These are phyloP conservation scores for Leishmania tarentolae DNA, from an alignment of 208 protist species.

Conservation along the genomic window DNA sequence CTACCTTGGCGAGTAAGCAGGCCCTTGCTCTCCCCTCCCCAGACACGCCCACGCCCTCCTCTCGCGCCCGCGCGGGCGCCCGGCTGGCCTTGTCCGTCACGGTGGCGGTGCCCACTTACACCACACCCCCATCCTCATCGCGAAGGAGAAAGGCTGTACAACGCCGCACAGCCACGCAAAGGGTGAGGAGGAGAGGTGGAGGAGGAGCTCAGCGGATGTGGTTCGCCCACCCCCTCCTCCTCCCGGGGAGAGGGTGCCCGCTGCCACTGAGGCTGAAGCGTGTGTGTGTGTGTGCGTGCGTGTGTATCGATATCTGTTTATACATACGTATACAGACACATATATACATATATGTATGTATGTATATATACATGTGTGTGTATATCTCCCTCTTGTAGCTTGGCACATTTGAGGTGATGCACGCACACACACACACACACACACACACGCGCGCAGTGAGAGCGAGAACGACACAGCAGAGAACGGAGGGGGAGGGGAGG, in stretches of 20 bases:
- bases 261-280: background rate
- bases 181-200: too few species aligned
- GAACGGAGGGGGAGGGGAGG: background rate
- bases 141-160: too few species aligned
- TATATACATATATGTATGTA: background rate
- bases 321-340: background rate
- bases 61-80: too few species aligned
- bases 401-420: background rate
- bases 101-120: too few species aligned
- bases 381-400: background rate
- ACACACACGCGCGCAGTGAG: too few species aligned
- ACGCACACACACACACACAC: background rate
- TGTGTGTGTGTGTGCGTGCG: constrained; percentile 33
- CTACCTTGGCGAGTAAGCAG: constrained; percentile 58
- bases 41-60: too few species aligned
- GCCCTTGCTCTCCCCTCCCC: background rate
- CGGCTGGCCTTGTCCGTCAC: too few species aligned
- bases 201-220: too few species aligned
- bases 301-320: background rate
- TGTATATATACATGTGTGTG: background rate
- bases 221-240: too few species aligned
- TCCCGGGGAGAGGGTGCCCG: constrained; percentile 19
- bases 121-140: background rate
- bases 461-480: background rate
- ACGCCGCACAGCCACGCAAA: too few species aligned